Conservation (phyloP, 2,329 filamentous ascomycete species). For the Botrytis cinerea region DNA sequence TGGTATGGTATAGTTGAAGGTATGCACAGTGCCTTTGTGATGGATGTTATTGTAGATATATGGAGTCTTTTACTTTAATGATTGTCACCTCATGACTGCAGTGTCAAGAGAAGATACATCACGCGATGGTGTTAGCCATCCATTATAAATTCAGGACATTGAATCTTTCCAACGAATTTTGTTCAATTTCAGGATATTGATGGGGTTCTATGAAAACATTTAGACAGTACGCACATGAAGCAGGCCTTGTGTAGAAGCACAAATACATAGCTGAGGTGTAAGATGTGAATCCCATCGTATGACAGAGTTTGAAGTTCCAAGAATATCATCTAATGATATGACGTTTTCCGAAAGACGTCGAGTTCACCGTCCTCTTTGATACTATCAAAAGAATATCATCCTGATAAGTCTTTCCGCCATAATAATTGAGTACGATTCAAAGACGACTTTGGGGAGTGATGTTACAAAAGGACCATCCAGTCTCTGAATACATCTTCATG, state of each 20-base stretch:
- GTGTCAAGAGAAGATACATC: not conserved
- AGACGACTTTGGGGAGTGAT: not conserved
- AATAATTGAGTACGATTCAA: not conserved
- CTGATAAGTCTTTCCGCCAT: not conserved
- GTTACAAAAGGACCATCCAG: not conserved
- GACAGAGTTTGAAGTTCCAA: too few relatives aligned
- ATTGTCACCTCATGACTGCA: fast-evolving
- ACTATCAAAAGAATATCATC: not conserved
- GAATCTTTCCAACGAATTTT: too few relatives aligned
- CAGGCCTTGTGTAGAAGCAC: not conserved
- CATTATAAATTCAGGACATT: too few relatives aligned
- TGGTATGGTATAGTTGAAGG: not conserved
- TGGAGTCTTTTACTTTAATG: not conserved
- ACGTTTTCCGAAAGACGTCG: not conserved
- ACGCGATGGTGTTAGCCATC: not conserved
- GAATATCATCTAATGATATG: not conserved
- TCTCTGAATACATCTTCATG: not conserved
- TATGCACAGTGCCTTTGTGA: not conserved
- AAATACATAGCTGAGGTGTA: not conserved
- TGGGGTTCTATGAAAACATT: too few relatives aligned
- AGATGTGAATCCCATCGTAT: not conserved
- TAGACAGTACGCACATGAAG: too few relatives aligned
- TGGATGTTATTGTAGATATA: fast-evolving
- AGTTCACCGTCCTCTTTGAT: not conserved
- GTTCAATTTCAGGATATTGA: too few relatives aligned